A percentile compares a stretch with the other conserved stretches of the same genome.
Evolutionary conservation across 257 asterid genomes (phyloP).

Genomic region (Gentiana dahurica): DNA sequence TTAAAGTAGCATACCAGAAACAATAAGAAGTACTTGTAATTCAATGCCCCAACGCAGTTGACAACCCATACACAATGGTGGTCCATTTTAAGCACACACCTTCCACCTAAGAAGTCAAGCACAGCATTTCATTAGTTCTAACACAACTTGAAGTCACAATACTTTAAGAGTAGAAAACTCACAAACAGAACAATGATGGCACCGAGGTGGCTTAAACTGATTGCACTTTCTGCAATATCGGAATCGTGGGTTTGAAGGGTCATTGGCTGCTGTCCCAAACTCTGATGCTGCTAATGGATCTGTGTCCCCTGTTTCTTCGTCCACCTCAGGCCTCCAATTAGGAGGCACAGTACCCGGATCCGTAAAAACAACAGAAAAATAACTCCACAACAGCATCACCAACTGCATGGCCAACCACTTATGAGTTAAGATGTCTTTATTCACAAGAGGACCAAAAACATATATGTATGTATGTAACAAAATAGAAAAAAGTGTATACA

Average conservation of each 20-base stretch:
- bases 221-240: conserved; percentile 92
- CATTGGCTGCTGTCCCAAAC: conserved; percentile 31
- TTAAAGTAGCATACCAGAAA: conserved; percentile 56
- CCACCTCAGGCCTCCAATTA: conserved; percentile 77
- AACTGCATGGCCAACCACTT: conserved; percentile 37
- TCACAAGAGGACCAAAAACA: too few species aligned
- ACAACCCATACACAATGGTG: conserved; percentile 99
- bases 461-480: too few species aligned
- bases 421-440: too few species aligned
- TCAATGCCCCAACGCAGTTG: conserved; percentile 94
- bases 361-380: conserved; percentile 90
- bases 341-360: conserved; percentile 94
- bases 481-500: too few species aligned
- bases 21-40: conserved; percentile 95
- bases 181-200: conserved; percentile 99
- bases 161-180: conserved; percentile 32
- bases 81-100: conserved; percentile 95
- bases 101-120: conserved; percentile 57
- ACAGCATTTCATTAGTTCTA: conserved; percentile 14
- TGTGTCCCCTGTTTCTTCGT: conserved; percentile 79
- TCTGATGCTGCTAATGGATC: conserved; percentile 67
- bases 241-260: conserved; percentile 38
- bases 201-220: conserved; percentile 95
- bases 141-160: conserved; percentile 3
- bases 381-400: conserved; percentile 94